Base-by-base conservation (phyloP, 441 rosid genomes). In the Bruguiera hainesii region DNA sequence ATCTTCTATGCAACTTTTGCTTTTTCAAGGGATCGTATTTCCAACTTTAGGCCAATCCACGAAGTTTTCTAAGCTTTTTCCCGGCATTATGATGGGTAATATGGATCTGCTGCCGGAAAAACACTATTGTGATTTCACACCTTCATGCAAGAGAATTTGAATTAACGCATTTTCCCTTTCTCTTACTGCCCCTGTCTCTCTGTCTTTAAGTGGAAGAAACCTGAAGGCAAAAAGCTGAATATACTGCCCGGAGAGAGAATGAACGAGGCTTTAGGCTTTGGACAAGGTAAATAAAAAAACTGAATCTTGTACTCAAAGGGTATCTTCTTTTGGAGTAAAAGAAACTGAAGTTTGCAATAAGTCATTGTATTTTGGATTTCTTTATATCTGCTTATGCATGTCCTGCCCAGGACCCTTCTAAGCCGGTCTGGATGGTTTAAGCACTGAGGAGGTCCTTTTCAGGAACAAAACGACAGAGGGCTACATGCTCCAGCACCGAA, bases 1-100 rank as follows among this genome's bases (percentile, higher is more conserved):
- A 66, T 71, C 66, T 69, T 70, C 80, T 61, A 79, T 69, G 83
- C 78, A 79, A 73, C 79, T 71, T 76, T 77, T 33, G 39, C 81
- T 77, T 79, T 79, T 75, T 56, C 18, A 51, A 65, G 65, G 16
- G 39, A 61, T 60, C 53, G 75, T 60, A 46, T 26, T 58, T 64
- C 63, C 62, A 66, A 73, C 69, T 76, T 75, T 74, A 56, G 65
- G 49, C 63, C 64, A 74, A 66, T 72, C 30, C 25, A 61, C 11
- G 31, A 33, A 35, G 65, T 16, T 63, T 77, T 66, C 7, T 29
- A 72, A 65, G 61, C 35, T 26, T 52, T 19, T 20, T 49, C 6
- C 7, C 46, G 5, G 42, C 31, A 63, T n/a, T n/a, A 1, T 61
- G n/a, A 15, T 15, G 21, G 35, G 57, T 39, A 29, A 53, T 39